Evolutionary conservation across 2,329 filamentous ascomycete species (phyloP).

Genomic region (Lachnellula cervina): DNA sequence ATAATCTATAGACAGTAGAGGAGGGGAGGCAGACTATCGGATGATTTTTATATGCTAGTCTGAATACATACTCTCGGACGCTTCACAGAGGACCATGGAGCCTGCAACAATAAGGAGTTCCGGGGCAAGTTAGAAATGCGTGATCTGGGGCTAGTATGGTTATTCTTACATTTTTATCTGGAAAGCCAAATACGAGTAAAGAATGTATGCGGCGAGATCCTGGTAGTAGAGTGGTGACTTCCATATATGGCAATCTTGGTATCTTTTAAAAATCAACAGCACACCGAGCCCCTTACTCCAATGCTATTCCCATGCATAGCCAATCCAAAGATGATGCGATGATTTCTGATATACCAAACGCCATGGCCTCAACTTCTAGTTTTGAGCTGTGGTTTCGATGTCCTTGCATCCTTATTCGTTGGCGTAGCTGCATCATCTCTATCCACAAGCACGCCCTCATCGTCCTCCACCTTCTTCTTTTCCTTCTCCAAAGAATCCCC

Average conservation of each 20-base stretch:
- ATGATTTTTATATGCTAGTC: no score
- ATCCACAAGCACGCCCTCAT: constrained; percentile 29
- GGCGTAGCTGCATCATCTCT: constrained; percentile 21
- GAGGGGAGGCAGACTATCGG: no score
- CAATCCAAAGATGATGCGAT: not conserved
- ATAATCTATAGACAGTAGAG: no score
- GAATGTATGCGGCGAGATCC: not conserved
- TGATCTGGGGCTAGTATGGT: no score
- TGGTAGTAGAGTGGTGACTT: not conserved
- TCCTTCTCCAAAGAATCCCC: constrained; percentile 33
- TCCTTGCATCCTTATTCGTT: not conserved
- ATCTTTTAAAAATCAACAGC: not conserved
- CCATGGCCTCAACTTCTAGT: not conserved
- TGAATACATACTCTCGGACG: no score
- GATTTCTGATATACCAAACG: not conserved
- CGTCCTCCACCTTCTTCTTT: constrained; percentile 21
- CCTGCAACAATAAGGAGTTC: no score
- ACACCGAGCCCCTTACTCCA: not conserved
- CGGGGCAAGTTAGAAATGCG: no score
- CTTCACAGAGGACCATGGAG: no score
- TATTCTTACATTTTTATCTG: no score
- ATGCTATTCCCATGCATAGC: not conserved
- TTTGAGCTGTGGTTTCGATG: not conserved
- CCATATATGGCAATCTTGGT: not conserved
- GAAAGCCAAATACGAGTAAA: not conserved